Conservation (phyloP, 2,329 filamentous ascomycete species). For the Didymella pomorum region DNA sequence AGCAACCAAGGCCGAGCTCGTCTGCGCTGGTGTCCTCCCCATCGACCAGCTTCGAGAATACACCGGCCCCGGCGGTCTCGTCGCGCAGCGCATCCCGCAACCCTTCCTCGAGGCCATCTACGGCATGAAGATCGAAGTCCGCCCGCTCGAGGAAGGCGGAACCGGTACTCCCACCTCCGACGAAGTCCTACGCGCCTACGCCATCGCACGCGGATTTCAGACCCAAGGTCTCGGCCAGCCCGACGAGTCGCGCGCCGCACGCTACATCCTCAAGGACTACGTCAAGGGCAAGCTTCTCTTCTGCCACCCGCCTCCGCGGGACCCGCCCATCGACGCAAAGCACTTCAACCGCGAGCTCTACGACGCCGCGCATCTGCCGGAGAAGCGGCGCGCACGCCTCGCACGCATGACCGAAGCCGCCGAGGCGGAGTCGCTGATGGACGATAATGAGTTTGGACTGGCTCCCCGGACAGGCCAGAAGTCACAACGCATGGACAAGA, state of each 20-base stretch:
- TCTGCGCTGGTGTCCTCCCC: conserved; percentile 91
- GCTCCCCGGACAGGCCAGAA: conserved; percentile 68
- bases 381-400: conserved; percentile 76
- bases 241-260: conserved; percentile 89
- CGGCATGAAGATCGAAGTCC: conserved; percentile 84
- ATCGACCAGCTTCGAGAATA: conserved; percentile 97
- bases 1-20: conserved; percentile 92
- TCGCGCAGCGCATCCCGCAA: conserved; percentile 85
- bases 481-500: conserved; percentile 79
- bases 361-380: conserved; percentile 80
- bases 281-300: conserved; percentile 95
- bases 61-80: conserved; percentile 82
- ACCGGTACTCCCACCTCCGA: conserved; percentile 84
- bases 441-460: conserved; percentile 50
- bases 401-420: conserved; percentile 54
- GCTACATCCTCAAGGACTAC: conserved; percentile 94
- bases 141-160: conserved; percentile 89
- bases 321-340: conserved; percentile 69
- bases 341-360: conserved; percentile 93
- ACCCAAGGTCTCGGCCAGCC: conserved; percentile 90
- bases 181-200: conserved; percentile 86
- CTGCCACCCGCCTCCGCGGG: conserved; percentile 82
- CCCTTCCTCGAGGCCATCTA: conserved; percentile 91
- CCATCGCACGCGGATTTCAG: conserved; percentile 86
- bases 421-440: conserved; percentile 48